Base-by-base conservation (phyloP, 768 basidiomycete genomes). In the Suillus weaverae region DNA sequence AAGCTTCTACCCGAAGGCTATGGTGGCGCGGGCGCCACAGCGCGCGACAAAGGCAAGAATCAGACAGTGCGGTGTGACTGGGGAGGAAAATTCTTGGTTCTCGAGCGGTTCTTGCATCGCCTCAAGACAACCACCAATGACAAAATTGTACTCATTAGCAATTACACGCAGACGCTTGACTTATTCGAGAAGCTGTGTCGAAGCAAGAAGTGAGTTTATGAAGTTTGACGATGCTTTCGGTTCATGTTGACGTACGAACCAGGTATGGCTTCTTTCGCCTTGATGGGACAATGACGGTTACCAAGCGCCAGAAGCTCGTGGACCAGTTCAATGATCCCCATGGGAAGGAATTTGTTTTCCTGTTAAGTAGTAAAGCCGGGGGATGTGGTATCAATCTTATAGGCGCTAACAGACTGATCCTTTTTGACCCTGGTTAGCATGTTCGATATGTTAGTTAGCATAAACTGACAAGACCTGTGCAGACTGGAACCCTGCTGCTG, bases 401-500 rank as follows among this genome's bases (percentile, higher is more conserved):
- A 71, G 95, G 96, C 16, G 95, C 95, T 9, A 97, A 97, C 74
- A 86, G 96, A 39, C 83, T 97, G n/a, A 95, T 98, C 62, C 80
- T 98, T 14, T 98, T 97, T 69, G 95, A 98, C 76, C 95, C 95
- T 54, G 94, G 92, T 93, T 72, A 36, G 83, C 30, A 70, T 14
- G 8, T 44, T n/a, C 10, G 5, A 39, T 33, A 16, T 39, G 32
- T n/a, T 46, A 26, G 18, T 36, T 30, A 36, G 13, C 60, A 33
- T 39, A 26, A 60, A 22, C 8, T 53, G 61, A 26, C 35, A 50
- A 5, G 32, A 53, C 48, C 50, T 10, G 39, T 26, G n/a, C 65
- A 95, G 96, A 98, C 73, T 98, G 96, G 96, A 98, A 98, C 71
- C 96, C 96, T 32, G 97, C 97, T 11, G 94, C 96, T 33, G 97